Conservation (phyloP, 2,329 filamentous ascomycete genomes). For the Pezicula carpinea region DNA sequence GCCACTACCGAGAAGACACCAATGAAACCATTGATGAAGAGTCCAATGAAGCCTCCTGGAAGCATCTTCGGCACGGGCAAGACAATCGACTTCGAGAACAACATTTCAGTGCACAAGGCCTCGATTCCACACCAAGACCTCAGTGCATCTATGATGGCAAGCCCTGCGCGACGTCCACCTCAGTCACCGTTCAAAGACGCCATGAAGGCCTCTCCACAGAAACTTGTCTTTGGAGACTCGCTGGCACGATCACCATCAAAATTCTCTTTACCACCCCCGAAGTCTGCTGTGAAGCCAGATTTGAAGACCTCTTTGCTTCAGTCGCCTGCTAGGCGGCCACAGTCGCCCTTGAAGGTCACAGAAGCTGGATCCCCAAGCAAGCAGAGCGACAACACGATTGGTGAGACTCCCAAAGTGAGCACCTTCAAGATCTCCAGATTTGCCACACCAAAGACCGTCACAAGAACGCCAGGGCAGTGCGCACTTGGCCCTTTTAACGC, state of each 20-base stretch:
- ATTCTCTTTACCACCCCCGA: slow-evolving; percentile 18
- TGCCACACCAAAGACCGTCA: slow-evolving; percentile 23
- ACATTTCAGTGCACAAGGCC: slow-evolving; percentile 26
- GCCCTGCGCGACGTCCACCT: slow-evolving; percentile 51
- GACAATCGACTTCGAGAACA: slow-evolving; percentile 31
- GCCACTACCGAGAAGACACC: slow-evolving; percentile 46
- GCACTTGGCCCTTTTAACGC: neutral
- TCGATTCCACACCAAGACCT: slow-evolving; percentile 31
- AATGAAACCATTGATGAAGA: slow-evolving; percentile 49
- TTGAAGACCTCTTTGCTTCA: slow-evolving; percentile 28
- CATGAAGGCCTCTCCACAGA: slow-evolving; percentile 52
- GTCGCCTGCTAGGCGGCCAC: slow-evolving; percentile 28
- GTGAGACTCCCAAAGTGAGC: slow-evolving; percentile 22
- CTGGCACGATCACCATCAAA: slow-evolving; percentile 27
- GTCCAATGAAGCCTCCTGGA: slow-evolving; percentile 46
- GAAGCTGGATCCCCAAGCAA: slow-evolving; percentile 26
- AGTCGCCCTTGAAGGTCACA: slow-evolving; percentile 26
- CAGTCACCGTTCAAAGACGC: slow-evolving; percentile 49
- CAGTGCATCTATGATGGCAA: slow-evolving; percentile 38
- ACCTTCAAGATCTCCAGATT: slow-evolving; percentile 28
- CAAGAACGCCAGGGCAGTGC: slow-evolving; percentile 9
- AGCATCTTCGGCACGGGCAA: slow-evolving; percentile 28
- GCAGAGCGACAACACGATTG: slow-evolving; percentile 10
- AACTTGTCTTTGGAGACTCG: slow-evolving; percentile 26
- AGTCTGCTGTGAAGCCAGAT: slow-evolving; percentile 11